These are phyloP conservation scores for Saturnispora saitoi DNA, from an alignment of 805 yeast genomes.

Conservation along the genomic window DNA sequence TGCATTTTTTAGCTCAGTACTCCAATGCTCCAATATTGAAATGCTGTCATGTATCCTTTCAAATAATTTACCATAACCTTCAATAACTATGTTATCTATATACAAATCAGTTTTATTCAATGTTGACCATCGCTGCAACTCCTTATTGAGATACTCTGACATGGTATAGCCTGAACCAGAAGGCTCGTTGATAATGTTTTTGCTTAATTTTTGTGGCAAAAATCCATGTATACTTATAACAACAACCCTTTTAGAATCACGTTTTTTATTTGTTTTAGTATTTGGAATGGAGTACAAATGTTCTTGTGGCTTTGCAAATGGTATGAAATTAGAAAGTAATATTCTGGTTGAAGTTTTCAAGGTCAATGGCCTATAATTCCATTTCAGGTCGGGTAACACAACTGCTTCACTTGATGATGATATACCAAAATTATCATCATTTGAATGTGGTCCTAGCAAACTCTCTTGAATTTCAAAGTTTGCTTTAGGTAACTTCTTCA, in stretches of 20 bases:
- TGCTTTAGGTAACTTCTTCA: conserved; percentile 22
- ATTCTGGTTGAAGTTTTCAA: conserved; percentile 22
- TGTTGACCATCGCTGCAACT: conserved; percentile 58
- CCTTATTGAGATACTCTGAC: conserved; percentile 70
- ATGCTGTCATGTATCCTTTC: conserved; percentile 73
- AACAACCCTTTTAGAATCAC: conserved; percentile 41
- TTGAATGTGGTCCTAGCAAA: not conserved
- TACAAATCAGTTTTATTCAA: conserved; percentile 32
- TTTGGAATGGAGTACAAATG: conserved; percentile 23
- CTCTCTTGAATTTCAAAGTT: conserved; percentile 25
- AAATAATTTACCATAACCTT: conserved; percentile 82
- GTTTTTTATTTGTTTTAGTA: conserved; percentile 3
- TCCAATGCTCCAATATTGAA: conserved; percentile 62
- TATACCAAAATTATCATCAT: not conserved
- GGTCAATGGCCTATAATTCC: conserved; percentile 23
- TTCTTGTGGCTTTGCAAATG: conserved; percentile 21
- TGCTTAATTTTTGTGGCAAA: conserved; percentile 75
- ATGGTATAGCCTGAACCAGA: conserved; percentile 84
- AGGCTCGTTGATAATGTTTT: conserved; percentile 84
- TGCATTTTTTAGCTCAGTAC: conserved; percentile 42
- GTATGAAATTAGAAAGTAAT: conserved; percentile 15
- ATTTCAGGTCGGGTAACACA: conserved; percentile 23
- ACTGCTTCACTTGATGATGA: conserved; percentile 9
- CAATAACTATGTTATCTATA: conserved; percentile 80
- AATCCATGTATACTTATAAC: conserved; percentile 95